Evolutionary conservation across 306 rosid species (phyloP), one percentile per base, ranked within the genome.

Genomic region (Luffa acutangula): DNA sequence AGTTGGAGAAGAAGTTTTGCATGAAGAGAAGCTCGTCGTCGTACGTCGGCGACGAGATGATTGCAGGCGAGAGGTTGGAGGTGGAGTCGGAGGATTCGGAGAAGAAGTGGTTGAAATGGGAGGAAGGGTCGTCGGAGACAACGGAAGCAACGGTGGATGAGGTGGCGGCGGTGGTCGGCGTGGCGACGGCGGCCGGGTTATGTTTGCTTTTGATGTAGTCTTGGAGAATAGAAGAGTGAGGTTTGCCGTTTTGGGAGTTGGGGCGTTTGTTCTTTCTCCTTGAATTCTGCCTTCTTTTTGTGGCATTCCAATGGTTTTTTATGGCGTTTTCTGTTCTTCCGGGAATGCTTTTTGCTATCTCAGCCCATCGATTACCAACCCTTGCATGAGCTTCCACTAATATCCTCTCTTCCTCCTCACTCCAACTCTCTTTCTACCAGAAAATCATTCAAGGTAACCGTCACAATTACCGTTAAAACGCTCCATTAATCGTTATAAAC

Each of bases 251-350:
- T 54, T 85, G 70, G 31, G 9, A 20, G 7, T 36, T 70, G 53
- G 92, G 51, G 53, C 78, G 90, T 74, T 86, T 92, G 84, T 85
- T 88, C 83, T 91, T 94, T 81, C 95, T 91, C 82, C 78, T 87
- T 45, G 96, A 92, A 59, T 90, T 92, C 77, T 91, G 98, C 80
- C 95, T 91, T 62, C 97, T 87, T 34, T 89, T 94, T 0, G 97
- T 94, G 37, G 97, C 97, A 73, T 94, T 94, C 98, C 98, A 94
- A 72, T 94, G 98, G 81, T 92, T 94, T 79, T 94, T 94, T 7
- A 94, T 94, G 0, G 98, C 83, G 34, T 94, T 94, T 65, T 94
- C 98, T 0, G 97, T 94, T 82, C 97, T 88, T 64, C 97, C 98
- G 0, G 92, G 87, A 76, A 94, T 91, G 46, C 48, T 53, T 67